Percentiles rank a stretch among this genome's conserved stretches.
phyloP scores from a whole-genome alignment of 495 filamentous ascomycete species.

The Penicillium manginii region DNA sequence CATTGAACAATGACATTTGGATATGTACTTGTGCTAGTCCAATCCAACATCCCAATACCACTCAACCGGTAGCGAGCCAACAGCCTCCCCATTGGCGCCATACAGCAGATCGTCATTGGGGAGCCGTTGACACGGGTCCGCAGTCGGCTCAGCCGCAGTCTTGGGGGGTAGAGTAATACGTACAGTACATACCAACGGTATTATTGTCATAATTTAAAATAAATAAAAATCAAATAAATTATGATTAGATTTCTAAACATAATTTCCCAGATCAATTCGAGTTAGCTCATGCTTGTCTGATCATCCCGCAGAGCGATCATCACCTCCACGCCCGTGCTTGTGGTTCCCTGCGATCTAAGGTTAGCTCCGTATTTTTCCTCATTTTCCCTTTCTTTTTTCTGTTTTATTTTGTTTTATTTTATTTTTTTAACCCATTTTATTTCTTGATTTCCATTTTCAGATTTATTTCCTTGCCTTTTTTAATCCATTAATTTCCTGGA shows the following conservation, averaged over 20 bases:
- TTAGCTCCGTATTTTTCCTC: slow-evolving; percentile 22
- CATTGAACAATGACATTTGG: background rate
- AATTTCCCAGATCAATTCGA: background rate
- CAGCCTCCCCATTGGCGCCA: slow-evolving; percentile 2
- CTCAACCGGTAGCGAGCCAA: slow-evolving; percentile 17
- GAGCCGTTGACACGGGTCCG: slow-evolving; percentile 16
- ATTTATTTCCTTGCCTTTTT: slow-evolving; percentile 12
- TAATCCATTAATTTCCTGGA: slow-evolving; percentile 26
- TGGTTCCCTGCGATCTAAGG: slow-evolving; percentile 29
- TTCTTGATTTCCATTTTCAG: slow-evolving; percentile 11
- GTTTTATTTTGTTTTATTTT: slow-evolving; percentile 16
- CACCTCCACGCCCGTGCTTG: slow-evolving; percentile 34
- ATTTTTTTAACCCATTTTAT: slow-evolving; percentile 6
- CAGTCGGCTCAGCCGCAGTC: slow-evolving; percentile 33
- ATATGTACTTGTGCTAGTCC: background rate
- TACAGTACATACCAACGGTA: background rate
- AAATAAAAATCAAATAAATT: slow-evolving; percentile 9
- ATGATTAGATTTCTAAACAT: too few relatives aligned
- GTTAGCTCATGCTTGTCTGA: slow-evolving; percentile 23
- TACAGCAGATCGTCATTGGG: slow-evolving; percentile 2
- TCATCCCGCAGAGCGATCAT: slow-evolving; percentile 35
- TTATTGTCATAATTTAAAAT: background rate
- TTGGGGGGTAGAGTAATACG: background rate
- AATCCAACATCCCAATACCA: background rate
- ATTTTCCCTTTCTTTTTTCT: slow-evolving; percentile 11